Evolutionary conservation across 2,329 filamentous ascomycete genomes (phyloP).

Genomic region (Fusarium sp.): DNA sequence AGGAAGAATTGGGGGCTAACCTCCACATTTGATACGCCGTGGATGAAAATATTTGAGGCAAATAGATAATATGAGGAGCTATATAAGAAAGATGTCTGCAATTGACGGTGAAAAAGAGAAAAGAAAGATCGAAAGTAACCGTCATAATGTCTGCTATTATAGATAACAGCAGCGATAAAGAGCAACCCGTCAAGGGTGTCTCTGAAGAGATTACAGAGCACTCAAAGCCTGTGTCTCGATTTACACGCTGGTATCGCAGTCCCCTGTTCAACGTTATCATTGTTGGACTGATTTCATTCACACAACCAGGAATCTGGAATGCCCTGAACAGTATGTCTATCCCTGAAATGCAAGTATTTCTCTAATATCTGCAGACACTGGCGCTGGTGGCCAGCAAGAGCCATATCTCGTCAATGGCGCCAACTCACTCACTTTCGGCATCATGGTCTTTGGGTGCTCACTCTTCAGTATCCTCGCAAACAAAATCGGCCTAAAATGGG

Average conservation of each 20-base stretch:
- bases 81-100: not conserved
- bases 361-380: slow-evolving; percentile 51
- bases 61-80: slow-evolving; percentile 4
- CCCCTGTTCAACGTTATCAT: slow-evolving; percentile 64
- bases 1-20: slow-evolving; percentile 7
- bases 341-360: too few species aligned
- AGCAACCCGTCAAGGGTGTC: slow-evolving; percentile 30
- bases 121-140: not conserved
- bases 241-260: slow-evolving; percentile 44
- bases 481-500: slow-evolving; percentile 61
- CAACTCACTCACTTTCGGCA: slow-evolving; percentile 48
- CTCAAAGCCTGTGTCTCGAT: slow-evolving; percentile 39
- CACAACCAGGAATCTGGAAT: slow-evolving; percentile 66
- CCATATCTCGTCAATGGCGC: slow-evolving; percentile 57
- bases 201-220: slow-evolving; percentile 28
- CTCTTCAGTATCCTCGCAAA: slow-evolving; percentile 60
- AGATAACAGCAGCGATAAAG: slow-evolving; percentile 30
- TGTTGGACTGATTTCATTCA: slow-evolving; percentile 65
- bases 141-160: slow-evolving; percentile 30
- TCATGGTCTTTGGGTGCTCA: slow-evolving; percentile 61
- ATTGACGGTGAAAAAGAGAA: too few species aligned
- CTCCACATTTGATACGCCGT: slow-evolving; percentile 28
- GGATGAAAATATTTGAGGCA: not conserved
- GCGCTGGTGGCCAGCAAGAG: slow-evolving; percentile 65
- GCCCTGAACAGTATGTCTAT: slow-evolving; percentile 64